Evolutionary conservation across 805 yeast genomes (phyloP).

Genomic region (Metschnikowia kofuensis): DNA sequence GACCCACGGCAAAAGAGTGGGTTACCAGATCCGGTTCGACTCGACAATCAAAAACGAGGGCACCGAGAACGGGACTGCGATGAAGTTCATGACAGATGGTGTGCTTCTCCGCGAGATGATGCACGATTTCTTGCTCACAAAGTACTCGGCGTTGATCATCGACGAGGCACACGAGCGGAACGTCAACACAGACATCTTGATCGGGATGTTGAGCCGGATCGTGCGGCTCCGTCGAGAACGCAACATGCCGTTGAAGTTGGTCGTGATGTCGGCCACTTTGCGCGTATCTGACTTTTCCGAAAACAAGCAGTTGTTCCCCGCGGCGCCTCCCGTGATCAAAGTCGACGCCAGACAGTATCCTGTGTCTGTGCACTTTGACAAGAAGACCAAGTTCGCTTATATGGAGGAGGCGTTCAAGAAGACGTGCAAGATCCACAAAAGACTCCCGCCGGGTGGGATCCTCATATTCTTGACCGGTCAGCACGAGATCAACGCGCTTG

Average conservation of each 20-base stretch:
- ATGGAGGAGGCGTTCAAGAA: constrained; percentile 83
- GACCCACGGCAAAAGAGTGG: constrained; percentile 60
- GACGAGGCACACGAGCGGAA: constrained; percentile 99
- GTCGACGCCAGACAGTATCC: constrained; percentile 95
- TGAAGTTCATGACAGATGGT: constrained; percentile 94
- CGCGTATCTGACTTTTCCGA: constrained; percentile 92
- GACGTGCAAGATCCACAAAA: constrained; percentile 79
- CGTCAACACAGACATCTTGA: constrained; percentile 90
- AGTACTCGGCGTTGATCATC: constrained; percentile 82
- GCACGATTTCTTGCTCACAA: constrained; percentile 74
- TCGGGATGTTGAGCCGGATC: constrained; percentile 91
- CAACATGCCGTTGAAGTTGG: constrained; percentile 66
- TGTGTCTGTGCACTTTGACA: constrained; percentile 86
- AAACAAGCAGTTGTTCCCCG: constrained; percentile 61
- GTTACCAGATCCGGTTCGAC: constrained; percentile 82
- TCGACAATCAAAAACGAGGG: constrained; percentile 55
- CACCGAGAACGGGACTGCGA: constrained; percentile 49
- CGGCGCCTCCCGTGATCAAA: constrained; percentile 82
- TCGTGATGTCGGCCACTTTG: constrained; percentile 96
- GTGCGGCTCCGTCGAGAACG: constrained; percentile 62
- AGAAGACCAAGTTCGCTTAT: constrained; percentile 73
- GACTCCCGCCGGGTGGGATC: constrained; percentile 91
- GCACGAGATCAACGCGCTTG: constrained; percentile 79
- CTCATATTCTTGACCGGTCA: constrained; percentile 92
- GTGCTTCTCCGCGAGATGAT: constrained; percentile 90